Evolutionary conservation across 768 basidiomycete species (phyloP).

Genomic region (Amanita molliuscula): DNA sequence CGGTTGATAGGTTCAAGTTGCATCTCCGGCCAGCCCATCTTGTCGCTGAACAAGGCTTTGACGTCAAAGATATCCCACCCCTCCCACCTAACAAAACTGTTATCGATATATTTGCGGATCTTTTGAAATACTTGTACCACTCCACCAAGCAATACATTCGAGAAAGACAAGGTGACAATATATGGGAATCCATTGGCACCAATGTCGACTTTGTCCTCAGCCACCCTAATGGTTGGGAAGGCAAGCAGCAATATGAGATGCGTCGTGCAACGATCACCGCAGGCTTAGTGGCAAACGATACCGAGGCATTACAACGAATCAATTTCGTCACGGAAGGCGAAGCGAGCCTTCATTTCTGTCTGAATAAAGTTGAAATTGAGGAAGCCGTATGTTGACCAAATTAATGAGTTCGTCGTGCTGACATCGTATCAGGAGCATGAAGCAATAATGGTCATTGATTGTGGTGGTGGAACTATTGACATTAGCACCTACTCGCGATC

Average conservation of each 20-base stretch:
- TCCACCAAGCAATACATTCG: constrained; percentile 26
- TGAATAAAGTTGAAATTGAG: constrained; percentile 11
- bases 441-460: not conserved
- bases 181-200: constrained; percentile 12
- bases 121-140: constrained; percentile 30
- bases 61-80: constrained; percentile 17
- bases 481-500: not conserved
- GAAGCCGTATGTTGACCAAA: constrained; percentile 11
- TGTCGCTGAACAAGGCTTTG: constrained; percentile 7
- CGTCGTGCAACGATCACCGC: constrained; percentile 34
- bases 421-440: not conserved
- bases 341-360: constrained; percentile 41
- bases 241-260: constrained; percentile 37
- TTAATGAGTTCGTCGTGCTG: not conserved
- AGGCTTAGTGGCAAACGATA: constrained; percentile 27
- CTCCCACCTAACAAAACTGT: constrained; percentile 31
- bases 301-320: constrained; percentile 24
- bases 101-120: constrained; percentile 36
- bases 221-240: constrained; percentile 50
- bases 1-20: not conserved
- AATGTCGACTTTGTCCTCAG: constrained; percentile 31
- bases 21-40: constrained; percentile 1
- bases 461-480: not conserved
- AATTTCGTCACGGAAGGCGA: constrained; percentile 46
- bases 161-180: constrained; percentile 18